Evolutionary conservation across 768 basidiomycete species (phyloP), one percentile per base, ranked within the genome.

Genomic region (Sporobolomyces roseus): DNA sequence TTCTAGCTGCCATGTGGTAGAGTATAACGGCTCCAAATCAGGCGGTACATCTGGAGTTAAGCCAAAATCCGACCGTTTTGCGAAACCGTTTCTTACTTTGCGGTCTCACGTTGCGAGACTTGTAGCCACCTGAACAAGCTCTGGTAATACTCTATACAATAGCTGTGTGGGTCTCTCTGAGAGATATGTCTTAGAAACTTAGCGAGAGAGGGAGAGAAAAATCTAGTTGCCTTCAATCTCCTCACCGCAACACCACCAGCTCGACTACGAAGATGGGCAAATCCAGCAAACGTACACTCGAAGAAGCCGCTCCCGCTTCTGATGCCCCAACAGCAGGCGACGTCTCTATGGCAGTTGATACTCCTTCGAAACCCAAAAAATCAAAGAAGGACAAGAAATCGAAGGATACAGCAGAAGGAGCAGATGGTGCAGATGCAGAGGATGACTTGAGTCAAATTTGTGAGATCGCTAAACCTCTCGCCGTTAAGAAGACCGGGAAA

Each of bases 381-480:
- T 64, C 69, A 25, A 80, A 80, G 73, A 79, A 80, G 58, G 87
- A 87, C 75, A 88, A 88, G 79, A 88, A 87, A 77, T 85, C 86
- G 52, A 88, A 87, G 79, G 87, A 87, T 81, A 82, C 82, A 78
- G 85, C 85, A 77, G 80, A 83, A 77, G 85, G 84, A n/a, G n/a
- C n/a, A n/a, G n/a, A n/a, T n/a, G n/a, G n/a, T n/a, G n/a, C n/a
- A 23, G 87, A 87, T 65, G 81, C 88, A 62, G 78, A 82, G 23
- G 85, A 92, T 48, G 83, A 88, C 3, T 69, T 87, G 1, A 90
- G 89, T 73, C 90, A 93, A 72, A 83, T 98, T 41, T 91, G 91
- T 8, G 92, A 93, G n/a, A 85, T 99, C 62, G 96, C 96, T 9
- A 86, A 87, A 72, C 96, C 96, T 10, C 82, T 99, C 43, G 96